Base-by-base conservation (phyloP, 2,329 filamentous ascomycete species). In the Clarireedia monteithiana region DNA sequence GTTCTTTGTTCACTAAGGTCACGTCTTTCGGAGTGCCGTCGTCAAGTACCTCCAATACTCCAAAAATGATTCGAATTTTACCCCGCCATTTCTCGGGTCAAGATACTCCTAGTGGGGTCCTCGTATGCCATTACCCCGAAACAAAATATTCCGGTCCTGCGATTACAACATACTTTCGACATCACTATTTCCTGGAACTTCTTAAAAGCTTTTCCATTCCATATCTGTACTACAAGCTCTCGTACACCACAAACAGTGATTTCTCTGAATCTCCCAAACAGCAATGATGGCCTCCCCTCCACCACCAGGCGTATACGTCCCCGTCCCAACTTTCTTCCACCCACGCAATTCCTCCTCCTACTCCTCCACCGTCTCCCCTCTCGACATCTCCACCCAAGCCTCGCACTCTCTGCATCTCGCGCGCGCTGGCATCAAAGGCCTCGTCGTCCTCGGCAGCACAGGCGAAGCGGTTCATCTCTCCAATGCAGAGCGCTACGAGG, bases 381-480 rank as follows among this genome's bases (percentile, higher is more conserved):
- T 85, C 44, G 82, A 85, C 15, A 38, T 34, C 5, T 5, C 49
- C 49, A 52, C 81, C 0, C 82, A 86, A 68, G 71, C 75, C 20
- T 72, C 73, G 42, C 82, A 85, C 72, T 77, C 77, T 14, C 66
- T 85, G 2, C 80, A 82, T 61, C 79, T 85, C 23, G 81, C 81
- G 15, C 73, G 74, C 50, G 77, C 76, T 48, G 83, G 83, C 39
- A 78, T 85, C 61, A 76, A 73, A 53, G 83, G 83, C 12, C 73
- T 85, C 3, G 81, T 85, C 2, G 74, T 85, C 36, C 74, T 85
- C 38, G 83, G 83, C 26, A 82, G 77, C 40, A 85, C 82, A 0
- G 83, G 83, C 57, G 83, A 85, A 68, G 82, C 81, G 2, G 78
- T 85, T 24, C 82, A 84, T 68, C 71, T 85, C 55, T 77, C 79